phyloP scores from a whole-genome alignment of 208 protist species.

The Acanthamoeba royreba region DNA sequence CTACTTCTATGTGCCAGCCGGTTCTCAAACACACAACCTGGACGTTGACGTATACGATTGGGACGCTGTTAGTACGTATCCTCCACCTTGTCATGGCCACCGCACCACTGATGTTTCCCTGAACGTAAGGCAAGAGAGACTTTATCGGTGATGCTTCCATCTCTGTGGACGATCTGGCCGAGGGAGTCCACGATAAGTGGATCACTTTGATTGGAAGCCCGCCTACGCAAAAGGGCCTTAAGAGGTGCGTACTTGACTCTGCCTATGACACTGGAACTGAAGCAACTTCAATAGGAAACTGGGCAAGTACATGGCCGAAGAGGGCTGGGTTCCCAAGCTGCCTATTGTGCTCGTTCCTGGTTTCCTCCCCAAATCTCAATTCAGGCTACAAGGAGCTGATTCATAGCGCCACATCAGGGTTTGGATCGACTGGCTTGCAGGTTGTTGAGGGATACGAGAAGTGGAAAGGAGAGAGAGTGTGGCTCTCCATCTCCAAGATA shows the following conservation, averaged over 20 bases:
- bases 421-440: slow-evolving; percentile 2
- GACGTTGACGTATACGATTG: neutral
- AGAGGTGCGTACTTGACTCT: too few relatives aligned
- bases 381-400: neutral
- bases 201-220: neutral
- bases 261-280: too few relatives aligned
- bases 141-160: neutral
- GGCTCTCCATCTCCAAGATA: slow-evolving; percentile 11
- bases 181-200: neutral
- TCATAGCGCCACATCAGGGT: neutral
- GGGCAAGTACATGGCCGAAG: neutral
- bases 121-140: neutral
- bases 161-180: neutral
- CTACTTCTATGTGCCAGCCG: neutral
- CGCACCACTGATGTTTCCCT: neutral
- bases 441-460: neutral
- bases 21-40: neutral
- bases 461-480: slow-evolving; percentile 7
- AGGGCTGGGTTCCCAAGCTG: slow-evolving; percentile 21
- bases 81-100: too few relatives aligned
- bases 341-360: slow-evolving; percentile 25
- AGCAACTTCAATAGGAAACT: neutral
- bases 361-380: neutral
- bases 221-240: neutral
- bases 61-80: neutral